Base-by-base conservation (phyloP, 768 basidiomycete genomes). In the Tricholoma flavovirens region DNA sequence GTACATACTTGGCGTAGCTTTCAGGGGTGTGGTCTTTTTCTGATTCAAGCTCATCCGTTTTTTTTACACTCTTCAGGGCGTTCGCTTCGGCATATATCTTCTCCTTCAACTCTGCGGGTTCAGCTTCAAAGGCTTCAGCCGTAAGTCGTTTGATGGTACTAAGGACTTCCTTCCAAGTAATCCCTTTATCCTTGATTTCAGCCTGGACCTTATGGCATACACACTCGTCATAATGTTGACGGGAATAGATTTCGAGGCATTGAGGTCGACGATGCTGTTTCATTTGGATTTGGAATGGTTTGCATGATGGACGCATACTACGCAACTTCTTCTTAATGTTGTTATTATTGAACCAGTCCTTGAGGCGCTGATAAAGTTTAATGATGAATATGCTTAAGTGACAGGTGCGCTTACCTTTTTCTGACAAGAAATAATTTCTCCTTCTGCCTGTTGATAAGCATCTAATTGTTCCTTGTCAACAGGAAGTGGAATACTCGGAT, bases 271-370 rank as follows among this genome's bases (percentile, higher is more conserved):
- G 21, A 38, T 42, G 51, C 4, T 15, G 24, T 38, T 52, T 52
- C 19, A 36, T 38, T 17, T 26, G 10, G 15, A 52, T 52, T n/a
- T 40, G 51, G 46, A 49, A 49, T 30, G 26, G 29, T 29, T 49
- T 49, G 8, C 46, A n/a, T 17, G 15, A n/a, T 12, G 24, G n/a
- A 19, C 17, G 11, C 11, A 2, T 17, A 36, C 7, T 24, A 29
- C 1, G 4, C 19, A 22, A 9, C 35, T 52, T 52, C n/a, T n/a
- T n/a, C 33, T 26, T 52, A 5, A 10, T 36, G 36, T 6, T 52
- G 24, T 40, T 52, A 42, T 40, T 51, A 36, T 52, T 52, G 9
- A 52, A 52, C 51, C 51, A 52, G 11, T 38, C 33, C 19, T 52
- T 52, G 12, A 52, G 33, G 26, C 14, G 33, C 51, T 52, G 21